phyloP scores from a whole-genome alignment of 2,329 filamentous ascomycete species.

The Claviceps fusiformis region DNA sequence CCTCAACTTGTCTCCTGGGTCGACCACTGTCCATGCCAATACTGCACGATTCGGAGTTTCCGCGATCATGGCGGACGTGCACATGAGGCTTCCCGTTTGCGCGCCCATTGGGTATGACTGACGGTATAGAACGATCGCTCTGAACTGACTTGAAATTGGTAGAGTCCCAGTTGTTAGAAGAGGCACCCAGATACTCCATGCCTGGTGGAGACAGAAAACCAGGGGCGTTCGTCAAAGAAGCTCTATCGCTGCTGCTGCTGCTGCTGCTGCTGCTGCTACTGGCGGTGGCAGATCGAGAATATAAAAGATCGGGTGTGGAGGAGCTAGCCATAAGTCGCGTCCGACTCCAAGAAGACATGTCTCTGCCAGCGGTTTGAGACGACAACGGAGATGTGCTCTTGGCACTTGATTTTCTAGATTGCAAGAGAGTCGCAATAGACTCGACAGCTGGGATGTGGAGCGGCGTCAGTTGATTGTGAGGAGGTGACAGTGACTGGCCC shows the following conservation, averaged over 20 bases:
- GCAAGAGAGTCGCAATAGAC: constrained; percentile 10
- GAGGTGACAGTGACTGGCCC: constrained; percentile 18
- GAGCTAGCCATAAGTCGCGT: constrained; percentile 26
- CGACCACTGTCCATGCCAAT: constrained; percentile 46
- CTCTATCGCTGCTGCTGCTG: constrained; percentile 8
- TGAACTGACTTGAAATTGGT: background rate
- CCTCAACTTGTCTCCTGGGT: constrained; percentile 39
- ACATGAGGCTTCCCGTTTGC: background rate
- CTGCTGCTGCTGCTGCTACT: constrained; percentile 3
- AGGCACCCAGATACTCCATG: constrained; percentile 25
- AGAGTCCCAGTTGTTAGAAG: constrained; percentile 32
- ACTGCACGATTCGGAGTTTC: constrained; percentile 42
- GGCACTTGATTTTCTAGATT: constrained; percentile 25
- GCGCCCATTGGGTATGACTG: constrained; percentile 8
- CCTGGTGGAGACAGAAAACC: constrained; percentile 37
- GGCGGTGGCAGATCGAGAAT: constrained; percentile 29
- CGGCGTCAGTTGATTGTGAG: constrained; percentile 29
- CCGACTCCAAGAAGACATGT: constrained; percentile 33
- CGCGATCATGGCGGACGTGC: constrained; percentile 30
- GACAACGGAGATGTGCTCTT: constrained; percentile 30
- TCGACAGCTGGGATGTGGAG: constrained; percentile 36
- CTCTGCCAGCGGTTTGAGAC: constrained; percentile 26
- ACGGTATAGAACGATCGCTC: background rate
- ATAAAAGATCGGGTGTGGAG: constrained; percentile 24
- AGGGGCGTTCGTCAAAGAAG: constrained; percentile 27